Evolutionary conservation across 2,329 filamentous ascomycete genomes (phyloP).

Genomic region (Didymella pinodella): DNA sequence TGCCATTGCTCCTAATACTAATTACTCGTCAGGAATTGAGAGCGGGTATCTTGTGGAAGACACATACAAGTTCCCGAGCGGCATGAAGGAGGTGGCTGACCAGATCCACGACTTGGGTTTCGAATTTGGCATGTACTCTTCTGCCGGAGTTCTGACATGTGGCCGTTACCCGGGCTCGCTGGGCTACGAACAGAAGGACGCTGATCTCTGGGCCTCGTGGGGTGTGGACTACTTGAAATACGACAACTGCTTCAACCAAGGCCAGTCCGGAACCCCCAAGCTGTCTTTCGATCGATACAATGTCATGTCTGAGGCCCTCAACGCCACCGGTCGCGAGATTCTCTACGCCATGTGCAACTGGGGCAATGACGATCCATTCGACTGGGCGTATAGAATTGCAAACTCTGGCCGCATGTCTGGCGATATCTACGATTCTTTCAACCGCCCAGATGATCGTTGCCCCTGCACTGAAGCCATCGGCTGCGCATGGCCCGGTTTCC

Average conservation of each 20-base stretch:
- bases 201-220: slow-evolving; percentile 60
- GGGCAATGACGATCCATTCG: slow-evolving; percentile 59
- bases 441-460: slow-evolving; percentile 54
- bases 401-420: slow-evolving; percentile 59
- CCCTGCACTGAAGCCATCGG: slow-evolving; percentile 54
- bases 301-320: slow-evolving; percentile 58
- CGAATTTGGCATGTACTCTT: slow-evolving; percentile 63
- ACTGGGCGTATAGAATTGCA: slow-evolving; percentile 58
- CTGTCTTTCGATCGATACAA: slow-evolving; percentile 59
- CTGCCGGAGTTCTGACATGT: slow-evolving; percentile 56
- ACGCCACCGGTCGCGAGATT: slow-evolving; percentile 56
- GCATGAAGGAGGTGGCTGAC: slow-evolving; percentile 59
- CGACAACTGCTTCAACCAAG: slow-evolving; percentile 66
- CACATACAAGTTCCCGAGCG: slow-evolving; percentile 51
- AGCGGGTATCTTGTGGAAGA: slow-evolving; percentile 54
- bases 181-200: slow-evolving; percentile 62
- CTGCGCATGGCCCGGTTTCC: slow-evolving; percentile 56
- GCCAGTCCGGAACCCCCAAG: slow-evolving; percentile 58
- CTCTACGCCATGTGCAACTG: slow-evolving; percentile 61
- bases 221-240: slow-evolving; percentile 60
- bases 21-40: slow-evolving; percentile 24
- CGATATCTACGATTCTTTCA: slow-evolving; percentile 58
- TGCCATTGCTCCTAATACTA: background rate
- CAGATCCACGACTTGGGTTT: slow-evolving; percentile 58
- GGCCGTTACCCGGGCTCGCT: slow-evolving; percentile 54